Conservation (phyloP, 768 basidiomycete genomes). For the Tulasnella sp. region DNA sequence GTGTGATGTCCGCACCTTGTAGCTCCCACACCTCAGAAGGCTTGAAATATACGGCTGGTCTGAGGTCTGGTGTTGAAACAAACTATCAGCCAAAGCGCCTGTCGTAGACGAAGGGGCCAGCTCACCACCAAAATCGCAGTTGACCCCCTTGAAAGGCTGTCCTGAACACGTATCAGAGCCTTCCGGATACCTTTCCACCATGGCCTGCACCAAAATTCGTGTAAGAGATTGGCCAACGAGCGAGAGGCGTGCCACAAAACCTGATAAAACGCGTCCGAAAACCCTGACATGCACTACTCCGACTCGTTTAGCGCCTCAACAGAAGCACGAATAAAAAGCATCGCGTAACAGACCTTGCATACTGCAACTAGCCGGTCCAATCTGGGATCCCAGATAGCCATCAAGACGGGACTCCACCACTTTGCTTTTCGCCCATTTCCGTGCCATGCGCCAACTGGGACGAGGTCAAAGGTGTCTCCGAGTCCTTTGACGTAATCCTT, state of each 20-base stretch:
- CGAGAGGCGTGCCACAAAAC: conserved; percentile 25
- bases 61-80: conserved; percentile 35
- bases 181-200: conserved; percentile 55
- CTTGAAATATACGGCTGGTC: conserved; percentile 54
- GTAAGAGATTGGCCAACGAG: background rate
- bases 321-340: background rate
- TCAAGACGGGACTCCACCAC: conserved; percentile 87
- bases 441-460: conserved; percentile 60
- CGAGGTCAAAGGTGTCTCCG: conserved; percentile 32
- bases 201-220: conserved; percentile 34
- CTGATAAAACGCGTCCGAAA: conserved; percentile 74
- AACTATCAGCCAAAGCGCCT: background rate
- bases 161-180: conserved; percentile 42
- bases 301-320: background rate
- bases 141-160: conserved; percentile 36
- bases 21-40: conserved; percentile 85
- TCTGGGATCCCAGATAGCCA: conserved; percentile 59
- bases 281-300: conserved; percentile 37
- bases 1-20: conserved; percentile 45
- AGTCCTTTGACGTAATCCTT: conserved; percentile 78
- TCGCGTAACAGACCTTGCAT: conserved; percentile 51
- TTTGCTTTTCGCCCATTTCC: conserved; percentile 78
- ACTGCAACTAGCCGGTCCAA: conserved; percentile 56
- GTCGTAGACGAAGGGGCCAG: conserved; percentile 5
- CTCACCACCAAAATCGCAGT: conserved; percentile 52